These are phyloP conservation scores for Pyronema omphalodes DNA, from an alignment of 495 filamentous ascomycete genomes.

Conservation along the genomic window DNA sequence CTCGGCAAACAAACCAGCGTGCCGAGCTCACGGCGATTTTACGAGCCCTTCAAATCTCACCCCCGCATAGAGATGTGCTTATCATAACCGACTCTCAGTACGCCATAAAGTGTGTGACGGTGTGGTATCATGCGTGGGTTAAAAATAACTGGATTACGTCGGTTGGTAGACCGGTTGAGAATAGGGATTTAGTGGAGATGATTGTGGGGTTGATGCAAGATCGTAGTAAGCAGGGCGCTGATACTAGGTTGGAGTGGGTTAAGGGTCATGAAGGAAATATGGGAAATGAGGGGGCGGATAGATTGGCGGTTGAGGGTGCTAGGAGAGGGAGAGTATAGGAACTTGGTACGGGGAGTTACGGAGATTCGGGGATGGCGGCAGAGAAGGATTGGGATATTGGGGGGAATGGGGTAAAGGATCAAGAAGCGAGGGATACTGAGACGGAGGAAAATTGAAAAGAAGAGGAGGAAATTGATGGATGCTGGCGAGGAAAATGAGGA, in stretches of 20 bases:
- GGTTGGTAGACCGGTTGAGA: conserved; percentile 53
- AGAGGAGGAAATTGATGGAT: too few relatives aligned
- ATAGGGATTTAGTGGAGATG: conserved; percentile 61
- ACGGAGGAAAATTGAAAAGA: too few relatives aligned
- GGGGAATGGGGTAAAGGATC: too few relatives aligned
- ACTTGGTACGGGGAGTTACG: conserved; percentile 1
- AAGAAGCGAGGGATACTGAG: too few relatives aligned
- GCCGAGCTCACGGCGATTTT: conserved; percentile 80
- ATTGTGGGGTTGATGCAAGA: conserved; percentile 51
- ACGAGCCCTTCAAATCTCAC: conserved; percentile 61
- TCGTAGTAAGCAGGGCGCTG: conserved; percentile 38
- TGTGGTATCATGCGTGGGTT: conserved; percentile 67
- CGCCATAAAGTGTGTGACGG: conserved; percentile 72
- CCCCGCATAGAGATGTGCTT: conserved; percentile 34
- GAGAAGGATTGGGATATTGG: too few relatives aligned
- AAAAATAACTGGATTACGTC: conserved; percentile 62
- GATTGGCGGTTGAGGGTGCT: conserved; percentile 47
- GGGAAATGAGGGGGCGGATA: conserved; percentile 36
- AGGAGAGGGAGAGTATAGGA: conserved; percentile 2
- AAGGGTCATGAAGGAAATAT: conserved; percentile 35
- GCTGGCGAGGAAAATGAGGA: too few relatives aligned
- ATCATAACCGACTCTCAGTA: conserved; percentile 78
- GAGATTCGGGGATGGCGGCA: too few relatives aligned
- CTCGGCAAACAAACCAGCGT: conserved; percentile 77
- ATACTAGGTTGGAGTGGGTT: conserved; percentile 66